These are phyloP conservation scores for Podaxis sp. DNA, from an alignment of 768 basidiomycete genomes.

Conservation along the genomic window DNA sequence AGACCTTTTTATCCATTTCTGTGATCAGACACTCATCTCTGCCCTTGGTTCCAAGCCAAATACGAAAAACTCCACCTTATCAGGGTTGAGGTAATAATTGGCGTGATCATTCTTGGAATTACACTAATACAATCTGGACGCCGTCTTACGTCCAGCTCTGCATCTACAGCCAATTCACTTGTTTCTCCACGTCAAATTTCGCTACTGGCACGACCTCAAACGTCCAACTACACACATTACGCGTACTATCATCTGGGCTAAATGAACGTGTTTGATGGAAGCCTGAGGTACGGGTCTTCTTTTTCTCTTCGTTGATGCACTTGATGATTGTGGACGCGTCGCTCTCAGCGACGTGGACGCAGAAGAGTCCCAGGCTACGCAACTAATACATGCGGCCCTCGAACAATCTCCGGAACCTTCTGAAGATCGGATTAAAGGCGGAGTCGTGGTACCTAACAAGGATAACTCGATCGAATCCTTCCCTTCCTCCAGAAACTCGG, in stretches of 20 bases:
- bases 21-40: background rate
- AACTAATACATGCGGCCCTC: slow-evolving; percentile 28
- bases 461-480: slow-evolving; percentile 44
- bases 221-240: background rate
- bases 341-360: slow-evolving; percentile 36
- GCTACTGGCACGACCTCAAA: background rate
- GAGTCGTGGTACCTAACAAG: slow-evolving; percentile 19
- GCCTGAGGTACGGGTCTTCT: slow-evolving; percentile 17
- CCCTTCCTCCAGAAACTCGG: slow-evolving; percentile 31
- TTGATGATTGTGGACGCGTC: background rate
- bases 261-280: slow-evolving; percentile 39
- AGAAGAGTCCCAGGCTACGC: slow-evolving; percentile 52
- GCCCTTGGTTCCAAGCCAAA: background rate
- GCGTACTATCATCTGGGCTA: background rate
- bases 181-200: background rate
- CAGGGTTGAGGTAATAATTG: background rate
- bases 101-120: background rate
- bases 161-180: background rate
- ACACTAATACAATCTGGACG: background rate
- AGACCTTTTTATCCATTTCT: background rate
- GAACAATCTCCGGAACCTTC: slow-evolving; percentile 1
- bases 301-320: background rate
- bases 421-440: background rate
- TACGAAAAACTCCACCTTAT: background rate
- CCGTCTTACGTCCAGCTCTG: slow-evolving; percentile 8